Conservation (phyloP, 805 yeast species). For the Yamadazyma insecticola region DNA sequence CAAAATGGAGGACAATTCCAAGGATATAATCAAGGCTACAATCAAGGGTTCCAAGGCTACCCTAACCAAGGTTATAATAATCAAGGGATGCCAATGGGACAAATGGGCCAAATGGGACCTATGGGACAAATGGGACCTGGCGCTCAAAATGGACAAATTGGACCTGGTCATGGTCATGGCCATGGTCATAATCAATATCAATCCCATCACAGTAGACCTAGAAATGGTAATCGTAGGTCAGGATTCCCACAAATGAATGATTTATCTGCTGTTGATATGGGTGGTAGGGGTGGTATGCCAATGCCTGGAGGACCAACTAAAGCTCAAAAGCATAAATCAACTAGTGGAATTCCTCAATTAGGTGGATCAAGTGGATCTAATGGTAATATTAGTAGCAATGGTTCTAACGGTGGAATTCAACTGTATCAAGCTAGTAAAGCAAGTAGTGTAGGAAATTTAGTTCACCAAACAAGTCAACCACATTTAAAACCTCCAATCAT, state of each 20-base stretch:
- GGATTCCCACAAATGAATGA: conserved; percentile 25
- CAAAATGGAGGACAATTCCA: too few relatives aligned
- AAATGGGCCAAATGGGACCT: too few relatives aligned
- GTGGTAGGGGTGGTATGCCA: conserved; percentile 47
- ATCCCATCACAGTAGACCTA: conserved; percentile 21
- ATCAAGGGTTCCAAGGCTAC: too few relatives aligned
- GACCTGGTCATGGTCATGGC: conserved; percentile 13
- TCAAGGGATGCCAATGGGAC: too few relatives aligned
- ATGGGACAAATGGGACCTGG: too few relatives aligned
- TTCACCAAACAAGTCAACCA: conserved; percentile 8
- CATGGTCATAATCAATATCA: conserved; percentile 10
- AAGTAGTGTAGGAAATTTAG: conserved; percentile 10
- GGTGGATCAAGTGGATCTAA: too few relatives aligned
- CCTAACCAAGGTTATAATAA: too few relatives aligned
- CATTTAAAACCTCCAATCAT: conserved; percentile 18
- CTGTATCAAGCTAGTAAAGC: conserved; percentile 6
- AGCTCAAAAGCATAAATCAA: conserved; percentile 12
- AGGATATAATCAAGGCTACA: too few relatives aligned
- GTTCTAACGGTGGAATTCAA: neutral
- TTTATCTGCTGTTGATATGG: conserved; percentile 32
- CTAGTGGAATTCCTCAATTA: conserved; percentile 13
- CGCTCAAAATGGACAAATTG: conserved; percentile 7
- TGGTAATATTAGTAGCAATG: conserved; percentile 3
- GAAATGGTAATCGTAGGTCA: conserved; percentile 32
- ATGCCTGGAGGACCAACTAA: conserved; percentile 23